A percentile compares a stretch with the other conserved stretches of the same genome.
phyloP scores from a whole-genome alignment of 2,329 filamentous ascomycete species.

The Penicillium sp. region DNA sequence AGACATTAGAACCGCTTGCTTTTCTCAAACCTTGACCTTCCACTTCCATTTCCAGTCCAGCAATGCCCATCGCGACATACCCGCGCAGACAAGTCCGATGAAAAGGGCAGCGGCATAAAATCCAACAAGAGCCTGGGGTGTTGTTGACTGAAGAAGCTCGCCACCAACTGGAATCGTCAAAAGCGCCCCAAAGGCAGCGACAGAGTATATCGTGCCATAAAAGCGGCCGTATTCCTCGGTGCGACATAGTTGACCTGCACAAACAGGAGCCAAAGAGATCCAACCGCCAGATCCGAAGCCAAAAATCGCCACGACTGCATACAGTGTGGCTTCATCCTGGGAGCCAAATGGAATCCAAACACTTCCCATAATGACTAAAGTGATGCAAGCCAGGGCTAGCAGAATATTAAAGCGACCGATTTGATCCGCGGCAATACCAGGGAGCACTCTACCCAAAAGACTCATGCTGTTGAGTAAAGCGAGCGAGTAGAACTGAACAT shows the following conservation, averaged over 20 bases:
- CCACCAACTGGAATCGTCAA: conserved; percentile 53
- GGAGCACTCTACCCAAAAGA: conserved; percentile 49
- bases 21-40: conserved; percentile 37
- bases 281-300: conserved; percentile 56
- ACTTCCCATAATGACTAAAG: conserved; percentile 46
- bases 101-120: conserved; percentile 52
- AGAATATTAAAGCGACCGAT: conserved; percentile 54
- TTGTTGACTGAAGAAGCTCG: conserved; percentile 51
- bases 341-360: conserved; percentile 54
- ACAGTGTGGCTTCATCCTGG: conserved; percentile 44
- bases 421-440: conserved; percentile 49
- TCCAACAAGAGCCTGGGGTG: conserved; percentile 50
- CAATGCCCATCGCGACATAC: conserved; percentile 41
- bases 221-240: conserved; percentile 54
- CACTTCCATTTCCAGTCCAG: conserved; percentile 44
- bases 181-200: conserved; percentile 52
- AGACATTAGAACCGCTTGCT: background rate
- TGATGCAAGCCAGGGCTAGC: conserved; percentile 39
- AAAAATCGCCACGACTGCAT: conserved; percentile 52
- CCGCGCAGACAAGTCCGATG: conserved; percentile 35
- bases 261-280: conserved; percentile 51
- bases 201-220: conserved; percentile 53
- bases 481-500: conserved; percentile 51
- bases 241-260: conserved; percentile 52
- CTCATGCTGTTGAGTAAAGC: conserved; percentile 51